Evolutionary conservation across 805 yeast genomes (phyloP).

Genomic region (Candida nemodendra): DNA sequence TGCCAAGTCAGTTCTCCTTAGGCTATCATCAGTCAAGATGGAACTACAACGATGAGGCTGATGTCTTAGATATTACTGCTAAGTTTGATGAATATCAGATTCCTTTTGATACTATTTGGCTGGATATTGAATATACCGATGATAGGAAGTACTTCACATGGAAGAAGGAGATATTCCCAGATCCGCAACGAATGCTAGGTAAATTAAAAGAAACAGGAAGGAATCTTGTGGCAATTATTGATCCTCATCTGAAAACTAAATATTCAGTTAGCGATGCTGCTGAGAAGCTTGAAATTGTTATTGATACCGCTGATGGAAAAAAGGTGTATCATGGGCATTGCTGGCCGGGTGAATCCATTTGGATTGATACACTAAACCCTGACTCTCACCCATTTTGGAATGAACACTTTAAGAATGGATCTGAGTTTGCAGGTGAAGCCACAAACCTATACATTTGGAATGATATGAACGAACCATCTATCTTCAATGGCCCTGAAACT

Average conservation of each 20-base stretch:
- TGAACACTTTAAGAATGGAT: slow-evolving; percentile 46
- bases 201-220: slow-evolving; percentile 71
- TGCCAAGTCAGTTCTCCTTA: slow-evolving; percentile 76
- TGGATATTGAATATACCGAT: slow-evolving; percentile 91
- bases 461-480: slow-evolving; percentile 97
- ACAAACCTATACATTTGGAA: slow-evolving; percentile 87
- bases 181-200: slow-evolving; percentile 66
- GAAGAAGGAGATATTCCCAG: slow-evolving; percentile 71
- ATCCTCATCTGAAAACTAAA: slow-evolving; percentile 81
- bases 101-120: slow-evolving; percentile 92
- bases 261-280: slow-evolving; percentile 63
- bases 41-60: slow-evolving; percentile 90
- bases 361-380: slow-evolving; percentile 86
- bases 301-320: slow-evolving; percentile 40
- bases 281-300: slow-evolving; percentile 42
- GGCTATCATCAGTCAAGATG: slow-evolving; percentile 98
- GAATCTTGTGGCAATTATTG: slow-evolving; percentile 79
- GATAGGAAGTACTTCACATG: slow-evolving; percentile 88
- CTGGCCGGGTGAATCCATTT: slow-evolving; percentile 96
- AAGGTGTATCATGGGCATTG: slow-evolving; percentile 76
- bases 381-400: slow-evolving; percentile 59
- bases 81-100: slow-evolving; percentile 71
- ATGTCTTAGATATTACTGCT: slow-evolving; percentile 68
- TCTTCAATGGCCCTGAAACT: slow-evolving; percentile 94
- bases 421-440: slow-evolving; percentile 45